These are phyloP conservation scores for Fusarium annulatum DNA, from an alignment of 2,329 filamentous ascomycete genomes.

Conservation along the genomic window DNA sequence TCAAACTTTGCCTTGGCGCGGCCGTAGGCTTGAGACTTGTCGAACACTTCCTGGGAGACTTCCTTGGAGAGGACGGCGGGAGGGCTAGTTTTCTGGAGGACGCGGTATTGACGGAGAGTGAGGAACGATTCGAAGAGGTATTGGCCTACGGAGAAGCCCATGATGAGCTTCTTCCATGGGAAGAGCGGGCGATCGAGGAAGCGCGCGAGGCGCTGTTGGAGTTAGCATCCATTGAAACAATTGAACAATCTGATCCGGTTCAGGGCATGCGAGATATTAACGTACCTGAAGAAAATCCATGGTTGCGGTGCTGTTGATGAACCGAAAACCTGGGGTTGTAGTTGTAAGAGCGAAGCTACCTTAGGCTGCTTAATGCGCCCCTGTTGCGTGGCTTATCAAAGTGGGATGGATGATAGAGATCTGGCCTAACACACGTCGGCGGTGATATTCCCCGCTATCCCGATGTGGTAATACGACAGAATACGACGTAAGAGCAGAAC, in stretches of 20 bases:
- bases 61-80: conserved; percentile 90
- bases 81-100: conserved; percentile 81
- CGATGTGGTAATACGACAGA: conserved; percentile 15
- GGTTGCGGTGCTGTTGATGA: conserved; percentile 42
- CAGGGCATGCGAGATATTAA: background rate
- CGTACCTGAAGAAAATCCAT: conserved; percentile 62
- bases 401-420: conserved; percentile 34
- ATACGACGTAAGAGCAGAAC: background rate
- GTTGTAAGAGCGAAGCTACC: conserved; percentile 37
- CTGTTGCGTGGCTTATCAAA: conserved; percentile 20
- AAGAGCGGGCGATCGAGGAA: conserved; percentile 92
- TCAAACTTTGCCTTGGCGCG: conserved; percentile 94
- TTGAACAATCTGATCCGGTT: background rate
- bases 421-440: conserved; percentile 38
- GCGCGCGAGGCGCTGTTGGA: conserved; percentile 74
- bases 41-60: conserved; percentile 88
- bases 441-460: conserved; percentile 35
- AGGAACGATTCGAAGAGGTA: conserved; percentile 92
- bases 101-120: conserved; percentile 87
- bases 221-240: conserved; percentile 25
- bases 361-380: conserved; percentile 6
- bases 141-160: conserved; percentile 93
- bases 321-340: conserved; percentile 36
- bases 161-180: conserved; percentile 96
- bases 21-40: conserved; percentile 96